Percentiles rank a stretch among this genome's conserved stretches.
These are phyloP conservation scores for Meyerozyma guilliermondii DNA, from an alignment of 1,139 yeast species.

Conservation along the genomic window DNA sequence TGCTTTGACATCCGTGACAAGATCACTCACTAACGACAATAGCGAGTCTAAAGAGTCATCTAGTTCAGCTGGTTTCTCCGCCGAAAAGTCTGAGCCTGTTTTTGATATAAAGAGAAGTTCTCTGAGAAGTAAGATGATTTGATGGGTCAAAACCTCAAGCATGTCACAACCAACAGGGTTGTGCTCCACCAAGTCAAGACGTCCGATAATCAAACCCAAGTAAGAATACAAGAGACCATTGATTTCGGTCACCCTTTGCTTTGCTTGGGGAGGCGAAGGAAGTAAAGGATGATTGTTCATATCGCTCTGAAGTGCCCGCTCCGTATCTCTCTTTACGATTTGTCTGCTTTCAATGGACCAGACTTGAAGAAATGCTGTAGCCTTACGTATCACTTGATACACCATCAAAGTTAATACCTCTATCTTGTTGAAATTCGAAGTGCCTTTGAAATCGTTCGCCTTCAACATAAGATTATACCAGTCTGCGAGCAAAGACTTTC, in stretches of 20 bases:
- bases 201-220: slow-evolving; percentile 65
- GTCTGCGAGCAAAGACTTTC: slow-evolving; percentile 82
- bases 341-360: slow-evolving; percentile 63
- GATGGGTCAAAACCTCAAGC: slow-evolving; percentile 62
- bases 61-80: slow-evolving; percentile 39
- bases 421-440: slow-evolving; percentile 60
- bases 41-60: slow-evolving; percentile 56
- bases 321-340: slow-evolving; percentile 34
- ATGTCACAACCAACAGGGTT: slow-evolving; percentile 66
- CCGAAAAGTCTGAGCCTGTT: slow-evolving; percentile 42
- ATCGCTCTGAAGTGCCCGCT: slow-evolving; percentile 31
- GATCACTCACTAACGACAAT: slow-evolving; percentile 56
- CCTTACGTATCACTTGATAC: slow-evolving; percentile 68
- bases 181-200: slow-evolving; percentile 71
- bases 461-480: slow-evolving; percentile 85
- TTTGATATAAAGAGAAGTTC: slow-evolving; percentile 63
- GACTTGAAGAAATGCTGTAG: slow-evolving; percentile 65
- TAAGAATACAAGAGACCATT: slow-evolving; percentile 65
- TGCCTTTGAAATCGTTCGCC: slow-evolving; percentile 78
- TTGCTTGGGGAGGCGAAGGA: slow-evolving; percentile 60
- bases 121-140: slow-evolving; percentile 56
- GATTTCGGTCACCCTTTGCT: slow-evolving; percentile 68
- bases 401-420: slow-evolving; percentile 70
- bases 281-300: slow-evolving; percentile 42
- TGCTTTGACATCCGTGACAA: slow-evolving; percentile 60